Evolutionary conservation across 2,329 filamentous ascomycete genomes (phyloP), one percentile per base, ranked within the genome.

Genomic region (Claviceps citrina): DNA sequence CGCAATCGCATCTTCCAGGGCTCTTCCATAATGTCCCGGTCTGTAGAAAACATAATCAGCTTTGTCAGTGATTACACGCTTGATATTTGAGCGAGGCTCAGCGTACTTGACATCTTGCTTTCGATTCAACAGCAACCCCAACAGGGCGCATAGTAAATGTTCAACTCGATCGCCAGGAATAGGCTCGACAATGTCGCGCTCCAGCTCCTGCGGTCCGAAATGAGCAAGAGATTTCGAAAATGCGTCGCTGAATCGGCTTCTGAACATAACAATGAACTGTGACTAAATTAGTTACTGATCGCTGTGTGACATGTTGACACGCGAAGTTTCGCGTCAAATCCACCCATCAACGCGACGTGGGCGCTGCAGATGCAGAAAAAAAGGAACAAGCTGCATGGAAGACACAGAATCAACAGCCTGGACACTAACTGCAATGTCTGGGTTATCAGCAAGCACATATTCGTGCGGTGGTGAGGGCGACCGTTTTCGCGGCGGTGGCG

Each of bases 61-160:
- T 6, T 24, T 5, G 32, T 35, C 22, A 35, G 22, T 25, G 7
- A 16, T 16, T 13, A 22, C 7, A 16, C 6, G 9, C 5, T n/a
- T 10, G 5, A 16, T 10, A 15, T 19, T 32, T 20, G 8, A 28
- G 38, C 9, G 42, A 44, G 49, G 6, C 16, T 31, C n/a, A 46
- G 47, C 85, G 62, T 75, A 96, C 91, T 98, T 94, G 57, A 96
- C 84, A 64, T 94, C 87, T 59, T 98, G 94, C 69, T 98, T 96
- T 60, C 91, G 80, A 62, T 98, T 98, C 54, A 98, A 70, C 41
- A 95, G 75, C 51, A 98, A 68, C 25, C 83, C 80, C 33, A 98
- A 68, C 48, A 98, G 64, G 46, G 86, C 86, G 67, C 93, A 98
- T 20, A 98, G 69, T 43, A 98, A 76, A 50, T 79, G 74, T 65